Base-by-base conservation (phyloP, 371 early-diverging fungal genomes). In the Cokeromyces recurvatus region DNA sequence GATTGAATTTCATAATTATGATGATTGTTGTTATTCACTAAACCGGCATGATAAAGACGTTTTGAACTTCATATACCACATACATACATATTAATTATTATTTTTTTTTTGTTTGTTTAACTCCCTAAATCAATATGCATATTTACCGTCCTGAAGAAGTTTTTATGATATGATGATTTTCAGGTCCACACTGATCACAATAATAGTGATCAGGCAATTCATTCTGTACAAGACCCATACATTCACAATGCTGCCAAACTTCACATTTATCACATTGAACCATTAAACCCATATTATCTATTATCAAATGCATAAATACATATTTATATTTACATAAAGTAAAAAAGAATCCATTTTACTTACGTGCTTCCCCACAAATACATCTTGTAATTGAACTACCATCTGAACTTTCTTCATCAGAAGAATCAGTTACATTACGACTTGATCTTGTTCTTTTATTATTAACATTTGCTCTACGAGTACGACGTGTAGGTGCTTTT, bases 191-290 rank as follows among this genome's bases (percentile, higher is more conserved):
- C 17, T 81, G 74, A 42, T 93, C 94, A 66, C 94, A 93, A 57
- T 82, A 92, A 66, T 93, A 93, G 48, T 86, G 77, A 54, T 90
- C 86, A 9, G 94, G 92, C 23, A 86, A 68, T 38, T 83, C 79
- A 49, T 83, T 78, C 41, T 79, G 69, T 8, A 78, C 68, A 34
- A 73, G 43, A 15, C 89, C 88, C 51, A 93, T 85, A 59, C 94
- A 93, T 22, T 83, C 79, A 51, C 86, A 86, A 61, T 93, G 94
- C 64, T 93, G 94, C 94, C 94, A 93, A 10, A 91, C 91, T 54
- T 84, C 79, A 60, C 94, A 93, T 12, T 77, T 74, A 49, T 93
- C 92, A 68, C 94, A 93, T 64, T 91, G 89, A 24, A 93, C 88
- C 91, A 91, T 92, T 32, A 85, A 61, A 32, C 87, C 91, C 10